Evolutionary conservation across 2,329 filamentous ascomycete genomes (phyloP), one percentile per base, ranked within the genome.

Genomic region (Dothiorella sarmentorum): DNA sequence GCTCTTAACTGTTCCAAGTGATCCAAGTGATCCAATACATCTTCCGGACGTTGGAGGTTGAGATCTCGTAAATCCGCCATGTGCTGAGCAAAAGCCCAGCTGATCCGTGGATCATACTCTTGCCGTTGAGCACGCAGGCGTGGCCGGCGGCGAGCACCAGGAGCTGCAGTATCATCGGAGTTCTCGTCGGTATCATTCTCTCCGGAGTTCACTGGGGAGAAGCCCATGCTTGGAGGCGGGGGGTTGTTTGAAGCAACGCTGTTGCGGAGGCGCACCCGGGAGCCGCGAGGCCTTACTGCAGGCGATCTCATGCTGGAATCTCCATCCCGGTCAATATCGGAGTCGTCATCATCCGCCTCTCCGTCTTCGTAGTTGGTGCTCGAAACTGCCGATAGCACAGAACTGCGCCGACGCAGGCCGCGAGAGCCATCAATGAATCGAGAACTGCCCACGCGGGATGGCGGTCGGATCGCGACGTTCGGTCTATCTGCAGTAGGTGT

Each of bases 401-500:
- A 74, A 37, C 71, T 66, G 66, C 72, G 66, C 63, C 70, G 67
- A 49, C 73, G 71, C 33, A 75, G 66, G 61, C 71, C 71, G 63
- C 72, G 71, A 18, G 70, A 70, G 55, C 69, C 66, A 60, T 73
- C 68, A 57, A 67, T 63, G 56, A 69, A 61, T 61, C 69, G 69
- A 59, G 67, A 51, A 52, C 69, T 70, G 55, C 68, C 70, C 52
- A 65, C 64, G 62, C 72, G 71, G 43, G 72, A 74, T 56, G 72
- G 70, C 35, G 73, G 72, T 53, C 71, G 72, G 59, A 73, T 73
- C 29, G 69, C 66, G 65, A 68, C 69, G 61, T 69, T 72, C 70
- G 70, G 71, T 69, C 71, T 71, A 75, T 75, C 74, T 76, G 73
- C 71, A 74, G 72, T 74, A 75, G 73, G 73, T 72, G 73, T 76